Percentiles rank a stretch among this genome's conserved stretches.
These are phyloP conservation scores for Cladosporium colombiae DNA, from an alignment of 2,329 filamentous ascomycete genomes.

Conservation along the genomic window DNA sequence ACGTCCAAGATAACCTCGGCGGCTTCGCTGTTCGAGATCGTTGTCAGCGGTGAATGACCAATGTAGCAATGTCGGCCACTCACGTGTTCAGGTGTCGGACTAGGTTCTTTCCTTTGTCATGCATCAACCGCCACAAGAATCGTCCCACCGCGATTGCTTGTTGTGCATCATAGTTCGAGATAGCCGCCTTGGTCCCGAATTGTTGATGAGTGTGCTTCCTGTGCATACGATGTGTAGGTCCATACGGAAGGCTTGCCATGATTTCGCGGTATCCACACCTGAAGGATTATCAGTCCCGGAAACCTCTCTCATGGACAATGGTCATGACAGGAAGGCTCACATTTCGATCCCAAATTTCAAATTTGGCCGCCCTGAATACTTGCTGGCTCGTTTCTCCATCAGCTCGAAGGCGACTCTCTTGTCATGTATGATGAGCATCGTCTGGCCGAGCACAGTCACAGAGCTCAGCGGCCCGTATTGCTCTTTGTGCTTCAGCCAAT, in stretches of 20 bases:
- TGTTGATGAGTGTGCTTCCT: slow-evolving; percentile 50
- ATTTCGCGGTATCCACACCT: slow-evolving; percentile 42
- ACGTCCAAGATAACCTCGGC: slow-evolving; percentile 48
- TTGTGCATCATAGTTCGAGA: slow-evolving; percentile 43
- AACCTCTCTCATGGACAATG: neutral
- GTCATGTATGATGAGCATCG: slow-evolving; percentile 47
- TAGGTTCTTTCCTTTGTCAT: slow-evolving; percentile 43
- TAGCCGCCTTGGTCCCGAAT: slow-evolving; percentile 46
- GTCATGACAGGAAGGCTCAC: slow-evolving; percentile 19
- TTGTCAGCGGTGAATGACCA: neutral
- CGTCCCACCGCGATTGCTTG: slow-evolving; percentile 50
- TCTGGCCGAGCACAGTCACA: slow-evolving; percentile 45
- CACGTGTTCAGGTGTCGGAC: slow-evolving; percentile 48
- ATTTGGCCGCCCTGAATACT: slow-evolving; percentile 41
- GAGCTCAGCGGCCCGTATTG: slow-evolving; percentile 37
- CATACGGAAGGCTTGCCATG: slow-evolving; percentile 26
- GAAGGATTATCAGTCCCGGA: neutral
- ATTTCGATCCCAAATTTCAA: slow-evolving; percentile 28
- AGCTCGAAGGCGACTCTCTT: slow-evolving; percentile 40
- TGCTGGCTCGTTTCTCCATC: slow-evolving; percentile 40
- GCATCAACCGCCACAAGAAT: slow-evolving; percentile 45
- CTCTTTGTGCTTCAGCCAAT: slow-evolving; percentile 48
- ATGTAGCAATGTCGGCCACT: slow-evolving; percentile 2
- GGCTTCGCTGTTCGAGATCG: slow-evolving; percentile 35
- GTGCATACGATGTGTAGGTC: slow-evolving; percentile 39